These are phyloP conservation scores for Tolypocladium paradoxum DNA, from an alignment of 2,329 filamentous ascomycete species.

Conservation along the genomic window DNA sequence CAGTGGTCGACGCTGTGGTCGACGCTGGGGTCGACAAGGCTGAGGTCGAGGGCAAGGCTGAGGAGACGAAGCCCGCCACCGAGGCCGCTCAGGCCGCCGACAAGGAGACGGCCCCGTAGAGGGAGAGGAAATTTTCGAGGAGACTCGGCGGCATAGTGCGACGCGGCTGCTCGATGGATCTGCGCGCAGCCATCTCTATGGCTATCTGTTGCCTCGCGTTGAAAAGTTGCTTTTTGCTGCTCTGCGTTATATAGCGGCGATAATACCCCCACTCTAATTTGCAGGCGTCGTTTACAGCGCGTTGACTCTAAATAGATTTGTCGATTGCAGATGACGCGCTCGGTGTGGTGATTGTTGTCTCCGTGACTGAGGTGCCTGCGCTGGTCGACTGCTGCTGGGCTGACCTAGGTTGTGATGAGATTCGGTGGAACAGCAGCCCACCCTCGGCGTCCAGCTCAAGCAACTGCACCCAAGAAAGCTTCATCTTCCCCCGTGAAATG, in stretches of 20 bases:
- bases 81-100: neutral
- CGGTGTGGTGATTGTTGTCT: neutral
- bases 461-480: neutral
- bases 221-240: neutral
- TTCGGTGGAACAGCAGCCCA: neutral
- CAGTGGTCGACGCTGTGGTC: neutral
- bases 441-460: neutral
- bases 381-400: too few relatives aligned
- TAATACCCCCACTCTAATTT: neutral
- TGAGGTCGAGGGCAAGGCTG: neutral
- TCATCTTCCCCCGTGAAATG: neutral
- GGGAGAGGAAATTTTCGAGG: neutral
- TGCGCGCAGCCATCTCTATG: neutral
- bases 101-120: constrained; percentile 3
- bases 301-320: neutral
- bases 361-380: neutral
- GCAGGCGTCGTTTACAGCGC: neutral
- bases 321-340: neutral
- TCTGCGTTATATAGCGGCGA: neutral
- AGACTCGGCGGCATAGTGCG: neutral
- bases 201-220: neutral
- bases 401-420: neutral
- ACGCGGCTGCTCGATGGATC: neutral
- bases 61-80: neutral
- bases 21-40: neutral